A percentile compares a stretch with the other conserved stretches of the same genome.
Evolutionary conservation across 1,139 yeast genomes (phyloP).

Genomic region (Torulaspora globosa): DNA sequence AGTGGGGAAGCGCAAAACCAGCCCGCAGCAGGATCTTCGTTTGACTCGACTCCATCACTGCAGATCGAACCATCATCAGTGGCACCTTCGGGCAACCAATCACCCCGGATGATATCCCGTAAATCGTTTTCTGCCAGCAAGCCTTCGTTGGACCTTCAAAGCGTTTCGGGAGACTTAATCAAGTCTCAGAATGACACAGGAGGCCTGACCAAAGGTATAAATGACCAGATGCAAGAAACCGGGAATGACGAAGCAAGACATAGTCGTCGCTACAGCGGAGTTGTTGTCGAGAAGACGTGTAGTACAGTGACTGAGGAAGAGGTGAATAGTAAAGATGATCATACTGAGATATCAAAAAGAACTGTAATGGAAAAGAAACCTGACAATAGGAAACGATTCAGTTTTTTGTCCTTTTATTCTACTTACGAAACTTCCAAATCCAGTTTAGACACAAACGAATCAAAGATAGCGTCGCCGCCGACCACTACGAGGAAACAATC

Average conservation of each 20-base stretch:
- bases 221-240: constrained; percentile 25
- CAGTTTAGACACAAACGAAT: constrained; percentile 20
- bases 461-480: constrained; percentile 4
- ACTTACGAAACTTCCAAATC: constrained; percentile 25
- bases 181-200: constrained; percentile 28
- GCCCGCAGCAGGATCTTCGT: constrained; percentile 16
- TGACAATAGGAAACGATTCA: constrained; percentile 24
- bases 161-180: constrained; percentile 38
- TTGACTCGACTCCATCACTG: constrained; percentile 20
- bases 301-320: constrained; percentile 21
- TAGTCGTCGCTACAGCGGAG: constrained; percentile 21
- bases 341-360: not conserved
- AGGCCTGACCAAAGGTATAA: constrained; percentile 20
- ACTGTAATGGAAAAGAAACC: constrained; percentile 7
- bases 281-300: constrained; percentile 18
- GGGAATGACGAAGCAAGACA: constrained; percentile 20
- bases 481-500: constrained; percentile 6
- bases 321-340: constrained; percentile 3
- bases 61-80: constrained; percentile 16
- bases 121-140: constrained; percentile 31
- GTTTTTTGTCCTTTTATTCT: constrained; percentile 32
- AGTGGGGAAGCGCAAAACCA: constrained; percentile 7
- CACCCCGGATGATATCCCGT: constrained; percentile 25
- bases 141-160: constrained; percentile 36
- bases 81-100: constrained; percentile 19